Base-by-base conservation (phyloP, 805 yeast species). In the Kazachstania psychrophila region DNA sequence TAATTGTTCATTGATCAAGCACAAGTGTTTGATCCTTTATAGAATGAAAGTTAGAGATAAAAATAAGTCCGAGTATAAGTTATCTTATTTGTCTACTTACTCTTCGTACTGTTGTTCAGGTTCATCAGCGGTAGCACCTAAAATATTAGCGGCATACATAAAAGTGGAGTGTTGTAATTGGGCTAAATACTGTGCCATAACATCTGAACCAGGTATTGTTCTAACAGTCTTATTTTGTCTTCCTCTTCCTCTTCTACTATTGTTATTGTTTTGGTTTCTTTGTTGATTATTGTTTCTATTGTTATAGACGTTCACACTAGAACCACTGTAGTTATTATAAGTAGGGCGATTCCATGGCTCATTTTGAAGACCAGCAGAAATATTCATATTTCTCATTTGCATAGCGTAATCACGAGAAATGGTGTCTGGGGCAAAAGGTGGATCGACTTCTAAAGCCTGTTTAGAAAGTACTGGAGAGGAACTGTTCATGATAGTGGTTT, bases 151-250 rank as follows among this genome's bases (percentile, higher is more conserved):
- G 47, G 78, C 62, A 53, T 75, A 77, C 40, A 73, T 54, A 49
- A 72, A 57, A 31, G 69, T 68, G 9, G 79, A 79, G 41, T 75
- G 79, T 47, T 77, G 83, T 5, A 79, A 64, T 52, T 76, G 81
- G n/a, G 84, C 82, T 46, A 80, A 63, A 51, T 79, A 80, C 51
- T 79, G 86, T 0, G 85, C 79, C 85, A 80, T 78, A 10, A 80
- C 84, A 47, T 77, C 81, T 0, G 83, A 75, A 3, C 87, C 86
- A 6, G 79, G 67, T 9, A 65, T 58, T 6, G 58, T 47, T 36
- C 43, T 43, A 3, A 37, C 30, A 23, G 39, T 39, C 25, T 38
- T 38, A 3, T 36, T 24, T n/a, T 20, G 37, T 9, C 12, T 14
- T 5, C 27, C 11, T 2, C 26, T 16, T 8, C 31, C 31, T 15